Conservation (phyloP, 805 yeast species). For the Alloascoidea hylecoeti region DNA sequence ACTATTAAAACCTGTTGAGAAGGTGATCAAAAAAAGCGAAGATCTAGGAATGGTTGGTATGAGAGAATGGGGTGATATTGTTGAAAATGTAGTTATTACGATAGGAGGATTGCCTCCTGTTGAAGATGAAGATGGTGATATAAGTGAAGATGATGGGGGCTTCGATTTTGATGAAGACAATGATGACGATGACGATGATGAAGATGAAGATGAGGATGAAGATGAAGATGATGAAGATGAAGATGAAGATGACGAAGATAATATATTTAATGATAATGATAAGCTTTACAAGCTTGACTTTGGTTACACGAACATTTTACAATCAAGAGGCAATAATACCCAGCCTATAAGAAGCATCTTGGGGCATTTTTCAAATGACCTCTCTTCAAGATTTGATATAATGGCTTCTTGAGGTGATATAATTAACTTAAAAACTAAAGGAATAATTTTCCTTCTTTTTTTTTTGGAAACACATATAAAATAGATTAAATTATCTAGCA, state of each 20-base stretch:
- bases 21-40: slow-evolving; percentile 84
- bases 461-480: no score
- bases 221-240: slow-evolving; percentile 14
- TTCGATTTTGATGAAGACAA: slow-evolving; percentile 8
- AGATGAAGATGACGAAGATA: slow-evolving; percentile 30
- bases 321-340: no score
- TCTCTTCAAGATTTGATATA: no score
- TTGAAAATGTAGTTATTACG: neutral
- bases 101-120: slow-evolving; percentile 3
- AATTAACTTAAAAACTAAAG: no score
- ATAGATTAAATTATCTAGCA: no score
- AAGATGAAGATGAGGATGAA: slow-evolving; percentile 6
- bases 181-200: slow-evolving; percentile 10
- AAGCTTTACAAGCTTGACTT: slow-evolving; percentile 46
- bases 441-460: no score
- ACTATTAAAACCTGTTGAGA: slow-evolving; percentile 75
- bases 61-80: slow-evolving; percentile 17
- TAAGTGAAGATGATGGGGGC: slow-evolving; percentile 9
- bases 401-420: no score
- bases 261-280: slow-evolving; percentile 57
- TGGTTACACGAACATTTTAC: no score
- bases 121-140: slow-evolving; percentile 2
- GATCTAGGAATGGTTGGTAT: slow-evolving; percentile 98
- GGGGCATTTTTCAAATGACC: no score
- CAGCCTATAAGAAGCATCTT: no score